Conservation (phyloP, 768 basidiomycete species). For the Brasilioporus rufonigricans region DNA sequence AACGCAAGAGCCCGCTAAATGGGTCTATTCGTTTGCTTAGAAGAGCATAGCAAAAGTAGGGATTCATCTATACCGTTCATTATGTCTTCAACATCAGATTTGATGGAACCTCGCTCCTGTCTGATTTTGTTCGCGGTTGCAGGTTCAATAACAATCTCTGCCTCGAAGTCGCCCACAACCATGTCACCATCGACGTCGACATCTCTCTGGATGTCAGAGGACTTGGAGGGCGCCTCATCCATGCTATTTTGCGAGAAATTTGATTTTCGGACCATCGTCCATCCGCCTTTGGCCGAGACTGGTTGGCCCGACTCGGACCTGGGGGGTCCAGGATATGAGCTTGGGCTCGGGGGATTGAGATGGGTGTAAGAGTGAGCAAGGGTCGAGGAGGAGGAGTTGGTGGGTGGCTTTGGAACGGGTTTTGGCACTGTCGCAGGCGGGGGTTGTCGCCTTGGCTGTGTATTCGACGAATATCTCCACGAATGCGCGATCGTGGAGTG, state of each 20-base stretch:
- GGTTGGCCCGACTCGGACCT: constrained; percentile 42
- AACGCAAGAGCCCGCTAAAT: constrained; percentile 49
- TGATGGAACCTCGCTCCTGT: constrained; percentile 48
- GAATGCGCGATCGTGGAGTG: constrained; percentile 50
- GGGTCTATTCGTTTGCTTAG: constrained; percentile 51
- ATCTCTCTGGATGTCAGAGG: constrained; percentile 39
- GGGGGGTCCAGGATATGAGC: constrained; percentile 60
- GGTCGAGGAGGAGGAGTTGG: constrained; percentile 60
- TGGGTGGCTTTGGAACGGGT: constrained; percentile 48
- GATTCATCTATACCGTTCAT: constrained; percentile 57
- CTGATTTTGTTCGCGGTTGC: constrained; percentile 40
- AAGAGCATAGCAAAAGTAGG: constrained; percentile 18
- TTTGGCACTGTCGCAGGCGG: constrained; percentile 47
- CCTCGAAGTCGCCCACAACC: constrained; percentile 73
- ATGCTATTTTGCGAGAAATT: constrained; percentile 26
- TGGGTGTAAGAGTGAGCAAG: constrained; percentile 83
- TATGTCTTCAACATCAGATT: constrained; percentile 70
- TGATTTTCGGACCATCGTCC: constrained; percentile 70
- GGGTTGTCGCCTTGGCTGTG: constrained; percentile 22
- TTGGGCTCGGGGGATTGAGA: constrained; percentile 67
- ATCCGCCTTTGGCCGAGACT: constrained; percentile 54
- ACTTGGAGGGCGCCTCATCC: constrained; percentile 24
- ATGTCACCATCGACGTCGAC: constrained; percentile 74
- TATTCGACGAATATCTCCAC: constrained; percentile 36
- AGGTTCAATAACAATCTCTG: constrained; percentile 44